Conservation (phyloP, 225 moss, liverwort and hornwort species). For the Sphagnum tenellum region DNA sequence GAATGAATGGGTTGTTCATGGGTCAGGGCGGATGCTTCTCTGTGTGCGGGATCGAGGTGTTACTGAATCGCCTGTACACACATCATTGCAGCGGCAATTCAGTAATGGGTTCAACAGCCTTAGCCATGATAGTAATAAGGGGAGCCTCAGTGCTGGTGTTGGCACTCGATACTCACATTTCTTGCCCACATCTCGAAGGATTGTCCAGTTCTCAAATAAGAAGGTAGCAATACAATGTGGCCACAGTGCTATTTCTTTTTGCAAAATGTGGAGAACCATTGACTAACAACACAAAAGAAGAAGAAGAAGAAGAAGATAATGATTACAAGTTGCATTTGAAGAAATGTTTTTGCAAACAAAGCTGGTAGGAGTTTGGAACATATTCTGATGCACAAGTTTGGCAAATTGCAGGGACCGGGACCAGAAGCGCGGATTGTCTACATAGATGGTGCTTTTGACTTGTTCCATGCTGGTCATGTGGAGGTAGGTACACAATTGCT, state of each 20-base stretch:
- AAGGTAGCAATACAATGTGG: conserved; percentile 20
- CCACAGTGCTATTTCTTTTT: no score
- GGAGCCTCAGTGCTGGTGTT: conserved; percentile 14
- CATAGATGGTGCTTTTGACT: conserved; percentile 95
- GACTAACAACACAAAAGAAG: no score
- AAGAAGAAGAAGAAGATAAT: no score
- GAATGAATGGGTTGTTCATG: no score
- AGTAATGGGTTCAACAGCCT: conserved; percentile 53
- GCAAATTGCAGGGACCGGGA: conserved; percentile 39
- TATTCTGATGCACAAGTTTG: no score
- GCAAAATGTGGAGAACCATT: no score
- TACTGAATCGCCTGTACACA: conserved; percentile 58
- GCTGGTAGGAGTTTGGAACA: no score
- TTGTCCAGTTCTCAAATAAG: conserved; percentile 93
- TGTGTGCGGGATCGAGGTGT: conserved; percentile 79
- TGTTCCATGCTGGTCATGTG: conserved; percentile 94
- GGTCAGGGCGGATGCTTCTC: conserved; percentile 79
- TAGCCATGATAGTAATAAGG: conserved; percentile 35
- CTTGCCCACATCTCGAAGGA: conserved; percentile 84
- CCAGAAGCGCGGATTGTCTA: conserved; percentile 83
- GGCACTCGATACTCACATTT: conserved; percentile 90
- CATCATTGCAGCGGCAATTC: conserved; percentile 91
- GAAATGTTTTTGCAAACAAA: no score
- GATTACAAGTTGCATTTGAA: no score
- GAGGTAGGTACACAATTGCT: conserved; percentile 36